Evolutionary conservation across 441 rosid genomes (phyloP), one percentile per base, ranked within the genome.

Genomic region (Erodium texanum): DNA sequence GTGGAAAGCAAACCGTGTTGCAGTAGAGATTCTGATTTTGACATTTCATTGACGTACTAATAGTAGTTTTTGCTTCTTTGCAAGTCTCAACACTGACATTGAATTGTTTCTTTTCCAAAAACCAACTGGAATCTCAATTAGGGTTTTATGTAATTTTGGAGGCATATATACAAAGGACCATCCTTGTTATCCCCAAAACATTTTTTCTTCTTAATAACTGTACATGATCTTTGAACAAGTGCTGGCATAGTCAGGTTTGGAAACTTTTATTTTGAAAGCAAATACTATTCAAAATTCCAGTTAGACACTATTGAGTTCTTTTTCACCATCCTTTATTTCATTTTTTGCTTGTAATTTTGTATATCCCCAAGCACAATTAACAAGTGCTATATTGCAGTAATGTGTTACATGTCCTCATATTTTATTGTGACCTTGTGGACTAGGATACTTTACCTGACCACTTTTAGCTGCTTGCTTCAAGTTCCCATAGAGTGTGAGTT

Each of bases 11-110:
- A 61, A 79, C 76, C 54, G 68, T 75, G 77, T 65, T 70, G 72
- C 74, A 69, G 67, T 70, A 64, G 76, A 78, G 83, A 80, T 83
- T 87, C 86, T 84, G 86, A 83, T 77, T 85, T 86, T 77, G 97
- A 85, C 86, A 65, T 77, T 79, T 86, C 59, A 16, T 5, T 52
- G 59, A 16, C 59, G 18, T 52, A 16, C 59, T n/a, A 52, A 16
- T 52, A 52, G 59, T 52, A 52, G 59, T 41, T 52, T 52, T 52
- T 52, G 59, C 19, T 52, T 52, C 7, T 52, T 52, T 52, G 59
- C 4, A 52, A 52, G 22, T 16, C 18, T 52, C 7, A 52, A 52
- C 59, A 16, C 34, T 29, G 34, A 29, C 34, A 29, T 29, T 29
- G 34, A 29, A 16, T 16, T 9, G 18, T 9, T 2, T 41, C 14